Percentiles rank a stretch among this genome's conserved stretches.
Conservation (phyloP, 129 eudicot species). For the Dittrichia graveolens region DNA sequence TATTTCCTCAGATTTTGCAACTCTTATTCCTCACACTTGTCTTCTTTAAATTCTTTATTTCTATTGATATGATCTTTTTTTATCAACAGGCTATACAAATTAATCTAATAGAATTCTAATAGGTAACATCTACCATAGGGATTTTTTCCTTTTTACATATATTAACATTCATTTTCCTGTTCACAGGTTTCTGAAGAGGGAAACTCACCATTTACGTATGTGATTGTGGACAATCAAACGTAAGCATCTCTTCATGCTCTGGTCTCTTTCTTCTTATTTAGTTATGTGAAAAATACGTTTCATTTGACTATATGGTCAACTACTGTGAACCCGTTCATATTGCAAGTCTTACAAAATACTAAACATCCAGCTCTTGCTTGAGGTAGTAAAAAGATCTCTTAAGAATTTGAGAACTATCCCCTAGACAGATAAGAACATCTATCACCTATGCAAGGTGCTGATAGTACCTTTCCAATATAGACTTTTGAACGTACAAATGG, state of each 20-base stretch:
- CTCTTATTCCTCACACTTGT: neutral
- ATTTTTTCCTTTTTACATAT: constrained; percentile 14
- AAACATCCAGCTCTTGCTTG: too few relatives aligned
- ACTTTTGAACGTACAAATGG: too few relatives aligned
- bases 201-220: constrained; percentile 84
- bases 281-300: constrained; percentile 15
- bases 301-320: constrained; percentile 17
- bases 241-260: constrained; percentile 38
- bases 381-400: too few relatives aligned
- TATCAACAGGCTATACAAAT: neutral
- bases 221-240: constrained; percentile 92
- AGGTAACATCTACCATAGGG: constrained; percentile 15
- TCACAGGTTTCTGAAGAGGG: constrained; percentile 90
- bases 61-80: neutral
- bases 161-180: constrained; percentile 18
- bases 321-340: neutral
- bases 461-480: too few relatives aligned
- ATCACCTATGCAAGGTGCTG: too few relatives aligned
- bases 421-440: too few relatives aligned
- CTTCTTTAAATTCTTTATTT: neutral
- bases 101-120: constrained; percentile 16
- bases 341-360: too few relatives aligned
- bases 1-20: constrained; percentile 13
- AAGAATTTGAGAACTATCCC: too few relatives aligned
- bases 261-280: constrained; percentile 10